Evolutionary conservation across 2,329 filamentous ascomycete genomes (phyloP).

Genomic region (Exophiala mesophila): DNA sequence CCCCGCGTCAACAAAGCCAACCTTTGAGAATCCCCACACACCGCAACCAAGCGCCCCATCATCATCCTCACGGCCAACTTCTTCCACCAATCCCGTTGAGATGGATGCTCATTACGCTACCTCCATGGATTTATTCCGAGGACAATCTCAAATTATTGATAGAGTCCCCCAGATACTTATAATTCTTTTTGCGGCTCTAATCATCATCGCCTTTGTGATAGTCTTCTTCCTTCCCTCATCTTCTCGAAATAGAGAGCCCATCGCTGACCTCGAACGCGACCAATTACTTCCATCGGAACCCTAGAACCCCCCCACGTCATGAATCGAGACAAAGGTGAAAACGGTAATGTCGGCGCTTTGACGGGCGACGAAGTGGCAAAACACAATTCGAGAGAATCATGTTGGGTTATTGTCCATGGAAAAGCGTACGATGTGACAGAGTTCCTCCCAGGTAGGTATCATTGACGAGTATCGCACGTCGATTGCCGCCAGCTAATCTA

Average conservation of each 20-base stretch:
- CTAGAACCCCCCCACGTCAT: conserved; percentile 12
- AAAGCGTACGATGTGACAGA: conserved; percentile 88
- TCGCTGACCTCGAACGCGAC: conserved; percentile 11
- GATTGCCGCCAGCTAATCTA: conserved; percentile 2
- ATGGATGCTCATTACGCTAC: conserved; percentile 17
- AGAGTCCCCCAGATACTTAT: conserved; percentile 18
- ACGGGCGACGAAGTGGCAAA: conserved; percentile 58
- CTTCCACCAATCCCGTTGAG: conserved; percentile 14
- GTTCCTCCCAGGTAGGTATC: conserved; percentile 56
- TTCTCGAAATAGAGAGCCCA: neutral
- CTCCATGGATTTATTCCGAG: conserved; percentile 7
- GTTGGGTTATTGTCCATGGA: conserved; percentile 87
- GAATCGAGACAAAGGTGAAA: conserved; percentile 22
- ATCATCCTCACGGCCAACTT: neutral
- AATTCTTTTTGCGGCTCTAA: conserved; percentile 20
- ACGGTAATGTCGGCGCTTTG: conserved; percentile 34
- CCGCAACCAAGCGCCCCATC: neutral
- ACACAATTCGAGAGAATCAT: conserved; percentile 77
- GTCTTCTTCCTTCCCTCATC: conserved; percentile 15
- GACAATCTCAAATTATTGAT: conserved; percentile 5
- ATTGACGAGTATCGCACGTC: too few relatives aligned
- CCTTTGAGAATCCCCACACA: neutral
- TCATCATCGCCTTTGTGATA: conserved; percentile 20
- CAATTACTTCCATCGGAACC: conserved; percentile 2
- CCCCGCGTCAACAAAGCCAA: conserved; percentile 12